These are phyloP conservation scores for Flaveria bidentis DNA, from an alignment of 129 eudicot genomes.

Conservation along the genomic window DNA sequence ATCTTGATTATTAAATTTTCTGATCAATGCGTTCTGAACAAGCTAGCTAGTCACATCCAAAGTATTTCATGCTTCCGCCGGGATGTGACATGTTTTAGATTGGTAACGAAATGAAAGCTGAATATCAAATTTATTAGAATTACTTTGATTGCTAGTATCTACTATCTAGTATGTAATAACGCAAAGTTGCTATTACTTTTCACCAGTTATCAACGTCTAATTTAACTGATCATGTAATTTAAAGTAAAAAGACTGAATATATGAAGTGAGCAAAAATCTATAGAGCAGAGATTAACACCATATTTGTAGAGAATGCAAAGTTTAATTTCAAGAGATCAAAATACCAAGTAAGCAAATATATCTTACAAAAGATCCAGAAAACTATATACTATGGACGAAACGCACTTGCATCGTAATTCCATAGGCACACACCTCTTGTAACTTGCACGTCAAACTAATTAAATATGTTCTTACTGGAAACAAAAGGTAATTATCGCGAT, in stretches of 20 bases:
- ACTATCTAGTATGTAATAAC: too few relatives aligned
- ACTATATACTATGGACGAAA: background rate
- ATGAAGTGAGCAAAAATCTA: background rate
- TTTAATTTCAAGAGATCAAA: background rate
- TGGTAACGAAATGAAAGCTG: too few relatives aligned
- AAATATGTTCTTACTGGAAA: background rate
- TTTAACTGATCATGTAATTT: too few relatives aligned
- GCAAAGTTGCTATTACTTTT: too few relatives aligned
- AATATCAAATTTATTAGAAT: too few relatives aligned
- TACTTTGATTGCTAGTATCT: too few relatives aligned
- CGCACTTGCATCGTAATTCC: background rate
- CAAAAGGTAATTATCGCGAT: background rate
- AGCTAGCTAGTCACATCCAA: too few relatives aligned
- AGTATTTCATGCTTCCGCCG: too few relatives aligned
- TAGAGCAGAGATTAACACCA: background rate
- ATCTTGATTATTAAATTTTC: too few relatives aligned
- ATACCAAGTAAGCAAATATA: background rate
- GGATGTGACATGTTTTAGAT: too few relatives aligned
- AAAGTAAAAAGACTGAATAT: background rate
- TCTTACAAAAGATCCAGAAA: conserved; percentile 11
- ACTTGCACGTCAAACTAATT: background rate
- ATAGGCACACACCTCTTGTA: background rate
- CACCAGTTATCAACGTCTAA: too few relatives aligned
- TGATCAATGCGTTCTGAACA: too few relatives aligned
- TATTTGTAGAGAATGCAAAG: conserved; percentile 1